Base-by-base conservation (phyloP, 179 eudicot species). In the Beta corolliflora region DNA sequence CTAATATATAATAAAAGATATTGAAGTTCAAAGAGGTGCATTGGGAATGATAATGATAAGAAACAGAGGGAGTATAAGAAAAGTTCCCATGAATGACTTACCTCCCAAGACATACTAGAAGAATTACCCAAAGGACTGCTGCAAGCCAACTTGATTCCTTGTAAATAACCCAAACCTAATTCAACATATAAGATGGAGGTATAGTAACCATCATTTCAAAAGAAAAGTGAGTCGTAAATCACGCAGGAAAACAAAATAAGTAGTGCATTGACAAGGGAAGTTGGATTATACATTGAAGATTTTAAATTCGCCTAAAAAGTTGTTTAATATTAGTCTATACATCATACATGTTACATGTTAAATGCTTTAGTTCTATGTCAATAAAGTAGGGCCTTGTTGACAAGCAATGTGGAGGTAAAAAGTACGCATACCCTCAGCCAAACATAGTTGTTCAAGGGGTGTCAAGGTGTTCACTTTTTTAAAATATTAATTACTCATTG, bases 61-160 rank as follows among this genome's bases (percentile, higher is more conserved):
- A n/a, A n/a, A n/a, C n/a, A n/a, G n/a, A n/a, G n/a, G n/a, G n/a
- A n/a, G n/a, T n/a, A n/a, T n/a, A n/a, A n/a, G n/a, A n/a, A n/a
- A n/a, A n/a, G n/a, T n/a, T n/a, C n/a, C n/a, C n/a, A 59, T 21
- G 73, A 25, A 25, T 11, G 6, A 79, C 86, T 69, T 84, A 92
- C 97, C 97, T 91, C 70, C 94, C 94, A 21, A 91, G 80, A 77
- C 91, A 91, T 66, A 89, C 80, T 46, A 92, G 85, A 77, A 90
- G 77, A 77, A 83, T 60, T 74, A 88, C 76, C 91, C 92, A 89
- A 83, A 92, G 52, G 23, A 82, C 13, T 77, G 90, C 81, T 77
- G 81, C 67, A 25, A 92, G 75, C 93, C 90, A 91, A 68, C 81
- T 87, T 73, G 91, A 77, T 88, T 91, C 94, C 86, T 90, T 92